These are phyloP conservation scores for Leccinum subrobustum DNA, from an alignment of 1,284 basidiomycete genomes.

Conservation along the genomic window DNA sequence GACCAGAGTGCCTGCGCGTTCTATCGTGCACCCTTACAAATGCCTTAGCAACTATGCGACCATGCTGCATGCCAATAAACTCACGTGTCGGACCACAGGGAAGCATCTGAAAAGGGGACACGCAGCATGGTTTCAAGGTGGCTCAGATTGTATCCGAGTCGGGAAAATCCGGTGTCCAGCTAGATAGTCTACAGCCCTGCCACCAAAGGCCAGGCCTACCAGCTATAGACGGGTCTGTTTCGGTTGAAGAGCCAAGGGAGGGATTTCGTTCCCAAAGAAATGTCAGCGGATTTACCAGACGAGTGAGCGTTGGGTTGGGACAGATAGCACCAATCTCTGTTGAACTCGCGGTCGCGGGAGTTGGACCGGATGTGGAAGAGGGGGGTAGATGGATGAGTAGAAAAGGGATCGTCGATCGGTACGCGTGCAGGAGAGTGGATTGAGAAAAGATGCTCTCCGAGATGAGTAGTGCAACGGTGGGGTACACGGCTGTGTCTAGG, in stretches of 20 bases:
- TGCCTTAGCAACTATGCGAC: neutral
- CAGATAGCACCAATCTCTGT: constrained; percentile 12
- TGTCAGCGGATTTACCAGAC: constrained; percentile 33
- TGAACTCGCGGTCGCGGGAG: neutral
- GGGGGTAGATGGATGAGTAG: constrained; percentile 75
- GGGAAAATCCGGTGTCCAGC: constrained; percentile 21
- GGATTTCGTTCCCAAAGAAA: constrained; percentile 61
- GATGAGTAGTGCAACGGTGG: constrained; percentile 69
- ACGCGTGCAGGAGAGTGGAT: constrained; percentile 62
- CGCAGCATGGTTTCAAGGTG: neutral
- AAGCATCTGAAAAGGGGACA: neutral
- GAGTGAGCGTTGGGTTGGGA: constrained; percentile 24
- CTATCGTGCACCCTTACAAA: neutral
- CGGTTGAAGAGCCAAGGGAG: neutral
- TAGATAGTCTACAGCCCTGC: constrained; percentile 21
- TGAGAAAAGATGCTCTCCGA: constrained; percentile 78
- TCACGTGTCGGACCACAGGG: neutral
- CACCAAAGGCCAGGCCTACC: constrained; percentile 57
- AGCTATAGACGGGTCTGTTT: neutral
- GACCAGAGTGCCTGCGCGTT: neutral
- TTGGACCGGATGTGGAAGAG: neutral
- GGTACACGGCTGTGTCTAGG: constrained; percentile 12
- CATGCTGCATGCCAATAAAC: neutral
- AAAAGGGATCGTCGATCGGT: constrained; percentile 72
- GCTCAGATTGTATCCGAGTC: constrained; percentile 1